phyloP scores from a whole-genome alignment of 208 protist genomes.

The Acanthamoeba divionensis region DNA sequence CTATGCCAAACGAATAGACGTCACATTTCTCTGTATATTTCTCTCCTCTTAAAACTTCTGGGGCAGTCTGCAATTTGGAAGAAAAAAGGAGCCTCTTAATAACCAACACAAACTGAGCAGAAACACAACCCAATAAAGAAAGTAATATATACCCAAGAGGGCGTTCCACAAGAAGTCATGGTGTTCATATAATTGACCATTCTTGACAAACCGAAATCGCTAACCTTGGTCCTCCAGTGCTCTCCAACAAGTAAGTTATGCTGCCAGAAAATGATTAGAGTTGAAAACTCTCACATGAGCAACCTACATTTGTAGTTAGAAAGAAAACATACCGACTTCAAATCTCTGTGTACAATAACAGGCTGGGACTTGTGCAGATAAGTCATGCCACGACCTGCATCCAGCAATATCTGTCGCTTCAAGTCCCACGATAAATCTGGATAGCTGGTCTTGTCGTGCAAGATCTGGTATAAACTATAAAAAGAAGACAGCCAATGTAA shows the following conservation, averaged over 20 bases:
- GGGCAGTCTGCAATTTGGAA: neutral
- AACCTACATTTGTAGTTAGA: neutral
- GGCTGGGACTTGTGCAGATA: conserved; percentile 47
- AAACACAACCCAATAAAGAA: neutral
- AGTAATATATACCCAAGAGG: conserved; percentile 15
- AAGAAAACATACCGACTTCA: conserved; percentile 6
- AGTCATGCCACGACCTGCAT: conserved; percentile 14
- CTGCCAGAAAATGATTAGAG: neutral
- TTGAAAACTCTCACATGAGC: neutral
- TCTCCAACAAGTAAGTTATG: conserved; percentile 26
- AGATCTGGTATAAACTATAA: neutral
- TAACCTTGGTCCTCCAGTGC: conserved; percentile 27
- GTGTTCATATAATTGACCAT: conserved; percentile 1
- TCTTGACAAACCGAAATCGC: conserved; percentile 6
- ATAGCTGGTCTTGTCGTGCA: neutral
- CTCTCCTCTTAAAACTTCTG: conserved; percentile 48
- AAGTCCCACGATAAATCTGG: conserved; percentile 47
- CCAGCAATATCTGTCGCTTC: conserved; percentile 27
- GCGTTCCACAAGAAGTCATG: conserved; percentile 48
- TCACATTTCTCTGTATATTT: conserved; percentile 50
- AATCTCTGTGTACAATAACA: conserved; percentile 32
- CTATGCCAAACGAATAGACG: conserved; percentile 40
- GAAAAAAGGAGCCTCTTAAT: too few relatives aligned
- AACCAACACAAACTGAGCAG: neutral
- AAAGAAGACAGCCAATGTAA: neutral